A percentile compares a stretch with the other conserved stretches of the same genome.
phyloP scores from a whole-genome alignment of 768 basidiomycete genomes.

The Inosperma sp. region DNA sequence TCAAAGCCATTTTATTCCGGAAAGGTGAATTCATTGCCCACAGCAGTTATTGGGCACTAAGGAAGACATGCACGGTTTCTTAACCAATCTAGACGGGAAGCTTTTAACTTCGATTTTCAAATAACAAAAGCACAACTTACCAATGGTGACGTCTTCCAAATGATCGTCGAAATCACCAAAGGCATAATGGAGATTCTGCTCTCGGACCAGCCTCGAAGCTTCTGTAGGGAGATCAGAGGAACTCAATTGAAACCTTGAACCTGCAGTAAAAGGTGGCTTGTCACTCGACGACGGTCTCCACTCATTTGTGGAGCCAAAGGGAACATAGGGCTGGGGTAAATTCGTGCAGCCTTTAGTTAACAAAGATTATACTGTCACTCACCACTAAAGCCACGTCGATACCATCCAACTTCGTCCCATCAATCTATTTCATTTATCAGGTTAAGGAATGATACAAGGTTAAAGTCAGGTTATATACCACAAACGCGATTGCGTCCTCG shows the following conservation, averaged over 20 bases:
- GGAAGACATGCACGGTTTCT: constrained; percentile 37
- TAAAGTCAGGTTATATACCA: constrained; percentile 47
- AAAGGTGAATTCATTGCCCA: too few relatives aligned
- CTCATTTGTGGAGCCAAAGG: constrained; percentile 32
- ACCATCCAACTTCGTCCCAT: constrained; percentile 53
- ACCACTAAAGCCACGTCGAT: constrained; percentile 56
- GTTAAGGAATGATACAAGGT: constrained; percentile 3
- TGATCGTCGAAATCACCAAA: constrained; percentile 85
- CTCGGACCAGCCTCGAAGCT: constrained; percentile 47
- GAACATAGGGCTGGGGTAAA: constrained; percentile 45
- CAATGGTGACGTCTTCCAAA: constrained; percentile 64
- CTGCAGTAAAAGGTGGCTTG: constrained; percentile 38
- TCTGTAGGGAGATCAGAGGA: constrained; percentile 42
- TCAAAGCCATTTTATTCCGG: background rate
- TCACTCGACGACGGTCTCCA: constrained; percentile 46
- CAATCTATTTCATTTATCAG: constrained; percentile 40
- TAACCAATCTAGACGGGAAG: constrained; percentile 37
- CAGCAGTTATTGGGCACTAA: too few relatives aligned
- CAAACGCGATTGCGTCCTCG: constrained; percentile 59
- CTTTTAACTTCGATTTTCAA: constrained; percentile 9
- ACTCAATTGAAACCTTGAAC: constrained; percentile 45
- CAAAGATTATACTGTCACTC: constrained; percentile 22
- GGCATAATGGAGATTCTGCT: constrained; percentile 46
- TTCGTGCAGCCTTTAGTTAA: background rate
- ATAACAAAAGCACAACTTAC: constrained; percentile 28